These are phyloP conservation scores for Phytophthora podocarpi DNA, from an alignment of 352 stramenopile genomes.

Conservation along the genomic window DNA sequence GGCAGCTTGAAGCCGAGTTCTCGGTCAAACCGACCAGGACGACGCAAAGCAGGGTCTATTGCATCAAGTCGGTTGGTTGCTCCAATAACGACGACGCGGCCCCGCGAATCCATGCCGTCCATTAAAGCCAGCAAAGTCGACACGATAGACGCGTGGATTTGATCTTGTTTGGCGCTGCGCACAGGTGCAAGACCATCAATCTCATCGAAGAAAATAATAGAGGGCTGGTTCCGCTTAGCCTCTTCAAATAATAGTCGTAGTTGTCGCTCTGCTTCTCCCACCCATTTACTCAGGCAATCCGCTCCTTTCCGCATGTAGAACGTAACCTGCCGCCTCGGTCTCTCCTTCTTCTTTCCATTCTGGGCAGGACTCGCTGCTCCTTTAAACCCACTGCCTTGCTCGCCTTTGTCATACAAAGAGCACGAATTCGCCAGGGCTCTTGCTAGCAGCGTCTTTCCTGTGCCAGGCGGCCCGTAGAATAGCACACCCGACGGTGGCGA, in stretches of 20 bases:
- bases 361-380: neutral
- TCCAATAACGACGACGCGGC: slow-evolving; percentile 97
- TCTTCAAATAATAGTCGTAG: slow-evolving; percentile 93
- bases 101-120: slow-evolving; percentile 88
- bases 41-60: slow-evolving; percentile 95
- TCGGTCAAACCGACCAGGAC: slow-evolving; percentile 93
- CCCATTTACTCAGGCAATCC: slow-evolving; percentile 92
- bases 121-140: slow-evolving; percentile 93
- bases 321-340: slow-evolving; percentile 69
- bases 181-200: slow-evolving; percentile 93
- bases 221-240: slow-evolving; percentile 87
- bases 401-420: slow-evolving; percentile 35
- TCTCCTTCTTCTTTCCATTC: slow-evolving; percentile 24
- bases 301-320: slow-evolving; percentile 96
- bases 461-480: slow-evolving; percentile 92
- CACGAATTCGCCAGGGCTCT: slow-evolving; percentile 90
- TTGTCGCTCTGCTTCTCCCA: slow-evolving; percentile 92
- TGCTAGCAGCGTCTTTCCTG: slow-evolving; percentile 92
- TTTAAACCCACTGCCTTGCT: slow-evolving; percentile 4
- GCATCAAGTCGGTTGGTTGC: slow-evolving; percentile 97
- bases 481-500: slow-evolving; percentile 84
- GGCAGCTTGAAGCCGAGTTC: slow-evolving; percentile 92
- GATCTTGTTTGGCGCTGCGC: slow-evolving; percentile 92
- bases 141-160: slow-evolving; percentile 94
- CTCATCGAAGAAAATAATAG: slow-evolving; percentile 97